Evolutionary conservation across 208 protist genomes (phyloP).

Genomic region (Angomonas ambiguus): DNA sequence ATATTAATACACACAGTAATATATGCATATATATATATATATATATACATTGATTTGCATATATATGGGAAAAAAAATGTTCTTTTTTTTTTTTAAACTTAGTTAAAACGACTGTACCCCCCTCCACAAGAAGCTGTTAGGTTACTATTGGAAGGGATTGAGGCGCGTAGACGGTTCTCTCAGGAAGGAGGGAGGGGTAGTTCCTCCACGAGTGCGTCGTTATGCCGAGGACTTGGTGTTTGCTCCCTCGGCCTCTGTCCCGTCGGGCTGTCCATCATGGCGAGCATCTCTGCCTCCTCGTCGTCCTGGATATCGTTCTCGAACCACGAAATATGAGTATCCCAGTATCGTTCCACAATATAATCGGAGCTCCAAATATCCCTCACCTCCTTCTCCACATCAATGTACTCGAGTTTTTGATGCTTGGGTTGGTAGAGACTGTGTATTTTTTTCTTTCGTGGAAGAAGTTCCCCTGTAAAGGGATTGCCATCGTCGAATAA

Average conservation of each 20-base stretch:
- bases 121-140: neutral
- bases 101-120: neutral
- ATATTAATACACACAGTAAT: neutral
- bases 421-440: constrained; percentile 72
- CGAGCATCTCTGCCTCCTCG: constrained; percentile 1
- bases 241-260: too few relatives aligned
- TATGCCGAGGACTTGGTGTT: too few relatives aligned
- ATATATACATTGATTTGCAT: neutral
- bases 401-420: constrained; percentile 52
- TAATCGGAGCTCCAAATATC: constrained; percentile 45
- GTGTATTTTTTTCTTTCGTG: constrained; percentile 25
- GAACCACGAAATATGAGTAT: constrained; percentile 52
- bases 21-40: neutral
- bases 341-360: constrained; percentile 78
- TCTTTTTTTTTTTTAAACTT: constrained; percentile 3
- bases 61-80: too few relatives aligned
- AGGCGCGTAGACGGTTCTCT: too few relatives aligned
- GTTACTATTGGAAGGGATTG: too few relatives aligned
- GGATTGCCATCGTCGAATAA: constrained; percentile 29
- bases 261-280: too few relatives aligned
- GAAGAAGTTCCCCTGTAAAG: constrained; percentile 46
- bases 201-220: too few relatives aligned
- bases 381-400: constrained; percentile 46
- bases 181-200: too few relatives aligned
- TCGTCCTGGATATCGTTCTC: constrained; percentile 18